Conservation (phyloP, 495 filamentous ascomycete species). For the Podospora conica region DNA sequence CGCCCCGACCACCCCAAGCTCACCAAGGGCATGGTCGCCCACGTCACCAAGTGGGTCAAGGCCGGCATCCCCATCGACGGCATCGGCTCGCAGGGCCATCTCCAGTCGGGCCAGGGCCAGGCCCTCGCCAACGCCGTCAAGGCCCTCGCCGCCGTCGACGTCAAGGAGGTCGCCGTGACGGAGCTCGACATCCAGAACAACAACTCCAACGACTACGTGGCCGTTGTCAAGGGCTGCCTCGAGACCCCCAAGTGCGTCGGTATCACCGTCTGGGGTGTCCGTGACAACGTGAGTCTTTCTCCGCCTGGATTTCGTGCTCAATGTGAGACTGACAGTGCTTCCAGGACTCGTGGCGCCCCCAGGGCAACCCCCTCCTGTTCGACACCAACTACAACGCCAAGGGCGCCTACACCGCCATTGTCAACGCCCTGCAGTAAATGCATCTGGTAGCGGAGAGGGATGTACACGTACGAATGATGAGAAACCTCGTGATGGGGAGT, state of each 20-base stretch:
- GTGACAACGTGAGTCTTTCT: constrained; percentile 48
- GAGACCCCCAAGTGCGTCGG: constrained; percentile 60
- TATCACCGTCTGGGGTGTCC: constrained; percentile 72
- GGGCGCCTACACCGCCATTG: constrained; percentile 57
- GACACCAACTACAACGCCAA: constrained; percentile 59
- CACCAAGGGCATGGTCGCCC: constrained; percentile 52
- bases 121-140: constrained; percentile 47
- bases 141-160: constrained; percentile 47
- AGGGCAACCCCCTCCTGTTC: constrained; percentile 55
- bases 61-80: constrained; percentile 67
- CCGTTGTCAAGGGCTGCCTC: constrained; percentile 59
- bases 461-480: not conserved
- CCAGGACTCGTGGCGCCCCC: constrained; percentile 59
- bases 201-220: constrained; percentile 53
- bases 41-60: constrained; percentile 62
- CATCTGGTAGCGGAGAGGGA: not conserved
- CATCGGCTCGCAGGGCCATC: constrained; percentile 61
- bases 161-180: constrained; percentile 54
- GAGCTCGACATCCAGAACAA: constrained; percentile 62
- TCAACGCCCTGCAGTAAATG: constrained; percentile 39
- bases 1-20: constrained; percentile 43
- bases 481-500: not conserved
- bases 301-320: not conserved
- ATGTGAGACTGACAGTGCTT: constrained; percentile 1
- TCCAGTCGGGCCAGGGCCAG: constrained; percentile 43